A percentile compares a stretch with the other conserved stretches of the same genome.
phyloP scores from a whole-genome alignment of 2,329 filamentous ascomycete genomes.

The Diaporthe capsici region DNA sequence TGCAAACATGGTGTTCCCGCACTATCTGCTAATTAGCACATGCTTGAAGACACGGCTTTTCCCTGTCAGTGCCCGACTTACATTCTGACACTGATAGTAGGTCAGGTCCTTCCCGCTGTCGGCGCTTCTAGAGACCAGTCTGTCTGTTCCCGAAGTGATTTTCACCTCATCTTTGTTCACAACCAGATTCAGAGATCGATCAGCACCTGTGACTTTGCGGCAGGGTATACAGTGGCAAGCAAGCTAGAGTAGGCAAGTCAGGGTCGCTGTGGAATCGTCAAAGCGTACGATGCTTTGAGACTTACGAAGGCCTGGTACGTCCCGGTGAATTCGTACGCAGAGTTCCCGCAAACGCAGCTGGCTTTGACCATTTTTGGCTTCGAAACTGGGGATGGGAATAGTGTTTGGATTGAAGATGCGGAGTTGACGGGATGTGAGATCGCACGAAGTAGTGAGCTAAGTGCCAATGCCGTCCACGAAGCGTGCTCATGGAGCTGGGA shows the following conservation, averaged over 20 bases:
- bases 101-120: constrained; percentile 35
- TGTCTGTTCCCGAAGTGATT: constrained; percentile 25
- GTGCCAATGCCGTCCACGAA: background rate
- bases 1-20: constrained; percentile 34
- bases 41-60: background rate
- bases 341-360: constrained; percentile 34
- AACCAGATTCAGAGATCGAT: constrained; percentile 33
- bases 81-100: constrained; percentile 29
- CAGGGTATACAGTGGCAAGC: constrained; percentile 35
- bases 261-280: background rate
- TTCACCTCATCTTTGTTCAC: constrained; percentile 22
- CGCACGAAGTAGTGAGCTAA: background rate
- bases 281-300: background rate
- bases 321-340: constrained; percentile 35
- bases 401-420: background rate
- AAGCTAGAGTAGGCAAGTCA: constrained; percentile 3
- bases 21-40: constrained; percentile 17
- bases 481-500: background rate
- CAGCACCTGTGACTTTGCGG: constrained; percentile 37
- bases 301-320: constrained; percentile 28
- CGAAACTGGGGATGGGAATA: background rate
- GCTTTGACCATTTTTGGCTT: constrained; percentile 34
- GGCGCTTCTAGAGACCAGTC: constrained; percentile 28
- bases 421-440: background rate
- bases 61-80: background rate